These are phyloP conservation scores for Zoysia matrella DNA, from an alignment of 202 grass and related monocot genomes.

Conservation along the genomic window DNA sequence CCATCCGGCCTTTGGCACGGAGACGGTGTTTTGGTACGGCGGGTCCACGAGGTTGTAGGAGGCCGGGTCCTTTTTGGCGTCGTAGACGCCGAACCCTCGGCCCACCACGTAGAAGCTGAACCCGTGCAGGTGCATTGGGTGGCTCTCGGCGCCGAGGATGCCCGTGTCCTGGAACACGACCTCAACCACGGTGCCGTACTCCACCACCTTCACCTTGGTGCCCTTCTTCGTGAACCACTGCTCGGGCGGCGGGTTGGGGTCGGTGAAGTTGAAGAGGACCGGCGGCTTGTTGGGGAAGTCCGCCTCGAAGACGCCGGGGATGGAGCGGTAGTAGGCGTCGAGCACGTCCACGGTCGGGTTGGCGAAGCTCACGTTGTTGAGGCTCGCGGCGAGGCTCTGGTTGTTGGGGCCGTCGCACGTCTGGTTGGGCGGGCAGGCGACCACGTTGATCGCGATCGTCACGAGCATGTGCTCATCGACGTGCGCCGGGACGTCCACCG, in stretches of 20 bases:
- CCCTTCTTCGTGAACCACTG: constrained; percentile 10
- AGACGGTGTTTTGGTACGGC: constrained; percentile 59
- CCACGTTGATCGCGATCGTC: constrained; percentile 44
- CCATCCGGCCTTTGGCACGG: constrained; percentile 61
- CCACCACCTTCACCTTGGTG: constrained; percentile 60
- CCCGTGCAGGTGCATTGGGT: constrained; percentile 80
- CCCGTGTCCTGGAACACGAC: constrained; percentile 66
- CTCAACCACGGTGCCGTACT: constrained; percentile 63
- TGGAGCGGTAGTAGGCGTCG: constrained; percentile 56
- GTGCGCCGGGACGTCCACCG: constrained; percentile 43
- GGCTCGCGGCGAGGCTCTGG: constrained; percentile 49
- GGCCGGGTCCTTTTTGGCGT: constrained; percentile 37
- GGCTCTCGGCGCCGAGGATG: constrained; percentile 54
- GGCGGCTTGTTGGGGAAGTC: constrained; percentile 64
- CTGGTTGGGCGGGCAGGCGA: constrained; percentile 23
- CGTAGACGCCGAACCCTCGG: constrained; percentile 9
- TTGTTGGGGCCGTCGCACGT: constrained; percentile 8
- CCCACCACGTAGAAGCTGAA: constrained; percentile 49
- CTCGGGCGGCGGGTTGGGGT: not conserved
- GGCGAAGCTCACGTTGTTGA: constrained; percentile 73
- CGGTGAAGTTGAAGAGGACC: constrained; percentile 54
- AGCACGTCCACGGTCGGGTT: constrained; percentile 46
- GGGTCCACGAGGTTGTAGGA: constrained; percentile 55
- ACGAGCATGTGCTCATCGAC: constrained; percentile 67
- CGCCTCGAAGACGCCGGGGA: constrained; percentile 24